A percentile compares a stretch with the other conserved stretches of the same genome.
Evolutionary conservation across 1,139 yeast species (phyloP).

Genomic region (Scheffersomyces quercinus): DNA sequence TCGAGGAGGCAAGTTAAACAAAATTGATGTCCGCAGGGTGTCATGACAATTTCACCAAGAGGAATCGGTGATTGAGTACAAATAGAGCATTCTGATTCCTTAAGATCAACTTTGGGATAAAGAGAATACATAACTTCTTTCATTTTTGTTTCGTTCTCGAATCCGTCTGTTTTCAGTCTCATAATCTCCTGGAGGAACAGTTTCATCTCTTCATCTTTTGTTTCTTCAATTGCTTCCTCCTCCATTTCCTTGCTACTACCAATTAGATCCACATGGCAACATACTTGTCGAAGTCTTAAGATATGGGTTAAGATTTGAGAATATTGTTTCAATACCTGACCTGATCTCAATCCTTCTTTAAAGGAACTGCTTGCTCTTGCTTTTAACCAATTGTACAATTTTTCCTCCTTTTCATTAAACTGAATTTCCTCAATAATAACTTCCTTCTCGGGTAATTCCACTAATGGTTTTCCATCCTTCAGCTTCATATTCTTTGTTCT

Average conservation of each 20-base stretch:
- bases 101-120: constrained; percentile 26
- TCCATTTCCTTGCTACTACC: constrained; percentile 44
- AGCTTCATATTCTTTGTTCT: constrained; percentile 86
- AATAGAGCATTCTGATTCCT: constrained; percentile 76
- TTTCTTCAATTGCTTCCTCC: constrained; percentile 24
- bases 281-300: constrained; percentile 78
- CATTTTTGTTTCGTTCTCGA: constrained; percentile 34
- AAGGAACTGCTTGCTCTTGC: constrained; percentile 70
- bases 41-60: constrained; percentile 56
- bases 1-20: constrained; percentile 76
- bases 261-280: constrained; percentile 78
- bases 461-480: constrained; percentile 71
- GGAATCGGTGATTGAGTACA: constrained; percentile 71
- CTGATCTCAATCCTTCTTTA: constrained; percentile 59
- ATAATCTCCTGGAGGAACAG: constrained; percentile 8
- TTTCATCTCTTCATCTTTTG: constrained; percentile 12
- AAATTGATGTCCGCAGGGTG: constrained; percentile 81
- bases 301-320: constrained; percentile 83
- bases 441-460: constrained; percentile 75
- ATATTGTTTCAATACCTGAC: constrained; percentile 72
- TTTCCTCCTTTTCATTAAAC: constrained; percentile 66
- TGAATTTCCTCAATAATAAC: constrained; percentile 66
- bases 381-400: constrained; percentile 69
- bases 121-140: constrained; percentile 30
- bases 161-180: constrained; percentile 22